Base-by-base conservation (phyloP, 192 early-diverging fungal genomes). In the Lobosporangium transversale region DNA sequence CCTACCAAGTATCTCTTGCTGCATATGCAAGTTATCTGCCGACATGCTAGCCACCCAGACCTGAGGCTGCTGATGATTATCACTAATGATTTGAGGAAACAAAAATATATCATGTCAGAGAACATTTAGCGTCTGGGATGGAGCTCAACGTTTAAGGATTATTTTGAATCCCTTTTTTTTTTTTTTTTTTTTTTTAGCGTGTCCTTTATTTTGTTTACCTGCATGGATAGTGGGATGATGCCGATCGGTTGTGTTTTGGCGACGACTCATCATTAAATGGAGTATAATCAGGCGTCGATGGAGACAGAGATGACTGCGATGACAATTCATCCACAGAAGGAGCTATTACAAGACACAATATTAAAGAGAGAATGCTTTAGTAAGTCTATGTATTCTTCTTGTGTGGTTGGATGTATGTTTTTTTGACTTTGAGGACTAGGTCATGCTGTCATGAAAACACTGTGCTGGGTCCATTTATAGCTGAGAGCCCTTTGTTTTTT, bases 1-100 rank as follows among this genome's bases (percentile, higher is more conserved):
- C 70, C 60, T 74, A 74, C 70, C 70, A 74, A 74, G 70, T 23
- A 71, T 54, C 5, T 71, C 68, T 40, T 71, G 66, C 23, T 32
- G 37, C 11, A 50, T n/a, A 29, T 55, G 56, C 51, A 66, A 54
- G 11, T 60, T 54, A 32, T 66, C 71, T 3, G 58, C 36, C 2
- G 68, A 15, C 68, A 70, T 70, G 44, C 68, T 70, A 15, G 68
- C 59, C 26, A 70, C 68, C 68, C 68, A 70, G 4, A 42, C 32
- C 23, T 66, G 62, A 33, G 45, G 48, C 10, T 69, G 47, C 35
- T 69, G 57, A n/a, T 52, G 57, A 14, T 36, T 40, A 30, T 1
- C 33, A 29, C 31, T 12, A 58, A 30, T 18, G 45, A 8, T 7
- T 24, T 24, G 3, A 48, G 49, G 3, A 49, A 26, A 21, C 37